These are phyloP conservation scores for Corylus heterophylla DNA, from an alignment of 306 rosid genomes.

Conservation along the genomic window DNA sequence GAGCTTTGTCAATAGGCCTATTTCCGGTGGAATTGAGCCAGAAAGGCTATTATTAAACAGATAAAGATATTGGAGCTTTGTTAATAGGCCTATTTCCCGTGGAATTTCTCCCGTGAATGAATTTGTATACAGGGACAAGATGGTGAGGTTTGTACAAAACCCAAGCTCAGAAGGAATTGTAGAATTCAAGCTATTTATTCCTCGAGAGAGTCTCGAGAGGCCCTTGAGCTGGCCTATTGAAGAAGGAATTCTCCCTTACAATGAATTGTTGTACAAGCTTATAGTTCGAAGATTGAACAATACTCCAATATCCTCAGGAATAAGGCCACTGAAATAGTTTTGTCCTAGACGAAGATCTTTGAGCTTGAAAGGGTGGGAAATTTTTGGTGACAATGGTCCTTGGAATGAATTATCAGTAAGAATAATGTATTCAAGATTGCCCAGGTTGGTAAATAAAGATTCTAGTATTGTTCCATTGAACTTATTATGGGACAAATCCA, in stretches of 20 bases:
- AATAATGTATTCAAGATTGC: constrained; percentile 56
- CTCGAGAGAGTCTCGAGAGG: constrained; percentile 39
- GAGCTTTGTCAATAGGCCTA: constrained; percentile 56
- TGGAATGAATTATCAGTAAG: constrained; percentile 42
- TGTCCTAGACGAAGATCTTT: constrained; percentile 40
- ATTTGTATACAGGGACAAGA: constrained; percentile 43
- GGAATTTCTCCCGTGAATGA: constrained; percentile 36
- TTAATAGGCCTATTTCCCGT: too few relatives aligned
- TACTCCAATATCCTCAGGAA: constrained; percentile 43
- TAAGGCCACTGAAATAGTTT: constrained; percentile 42
- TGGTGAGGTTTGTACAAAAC: constrained; percentile 49
- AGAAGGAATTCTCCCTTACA: constrained; percentile 51
- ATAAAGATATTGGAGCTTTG: too few relatives aligned
- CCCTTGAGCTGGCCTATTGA: constrained; percentile 47
- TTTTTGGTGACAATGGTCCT: constrained; percentile 49
- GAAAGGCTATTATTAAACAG: too few relatives aligned
- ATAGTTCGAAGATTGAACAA: constrained; percentile 8
- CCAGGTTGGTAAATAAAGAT: constrained; percentile 40
- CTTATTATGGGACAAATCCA: constrained; percentile 49
- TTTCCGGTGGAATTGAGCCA: constrained; percentile 37
- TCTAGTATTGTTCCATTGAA: constrained; percentile 53
- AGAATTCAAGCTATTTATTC: constrained; percentile 37
- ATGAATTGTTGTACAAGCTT: constrained; percentile 32
- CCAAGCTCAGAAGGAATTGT: constrained; percentile 62
- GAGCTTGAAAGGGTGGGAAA: constrained; percentile 57